Percentiles rank a stretch among this genome's conserved stretches.
These are phyloP conservation scores for Luffa acutangula DNA, from an alignment of 306 rosid species.

Conservation along the genomic window DNA sequence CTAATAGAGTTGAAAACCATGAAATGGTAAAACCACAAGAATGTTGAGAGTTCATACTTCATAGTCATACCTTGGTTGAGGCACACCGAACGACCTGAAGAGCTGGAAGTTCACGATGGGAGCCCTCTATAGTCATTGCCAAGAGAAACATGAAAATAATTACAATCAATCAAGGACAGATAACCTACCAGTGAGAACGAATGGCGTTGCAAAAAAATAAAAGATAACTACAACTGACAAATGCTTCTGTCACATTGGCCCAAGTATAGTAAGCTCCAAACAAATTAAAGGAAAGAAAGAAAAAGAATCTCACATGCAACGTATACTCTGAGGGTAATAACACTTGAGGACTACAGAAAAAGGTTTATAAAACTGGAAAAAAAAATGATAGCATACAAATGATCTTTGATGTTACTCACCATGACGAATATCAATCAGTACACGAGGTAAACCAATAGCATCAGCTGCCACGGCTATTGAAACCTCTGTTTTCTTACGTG, in stretches of 20 bases:
- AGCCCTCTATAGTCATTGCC: slow-evolving; percentile 50
- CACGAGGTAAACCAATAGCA: slow-evolving; percentile 73
- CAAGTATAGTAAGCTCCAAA: neutral
- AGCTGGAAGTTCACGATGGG: slow-evolving; percentile 90
- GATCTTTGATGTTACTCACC: slow-evolving; percentile 34
- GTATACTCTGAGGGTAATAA: neutral
- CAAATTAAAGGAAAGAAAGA: neutral
- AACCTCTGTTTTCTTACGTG: slow-evolving; percentile 47
- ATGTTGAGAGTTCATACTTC: neutral
- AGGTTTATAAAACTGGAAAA: neutral
- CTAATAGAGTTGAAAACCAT: neutral
- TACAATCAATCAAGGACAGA: neutral
- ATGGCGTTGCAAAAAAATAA: neutral
- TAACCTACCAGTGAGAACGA: neutral
- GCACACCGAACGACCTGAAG: slow-evolving; percentile 61
- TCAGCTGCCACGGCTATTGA: slow-evolving; percentile 74
- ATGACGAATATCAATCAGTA: slow-evolving; percentile 80
- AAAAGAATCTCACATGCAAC: neutral
- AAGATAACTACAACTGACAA: neutral
- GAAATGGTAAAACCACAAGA: neutral
- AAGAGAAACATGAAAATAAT: neutral
- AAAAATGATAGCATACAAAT: neutral
- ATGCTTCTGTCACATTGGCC: neutral
- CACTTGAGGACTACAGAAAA: neutral
- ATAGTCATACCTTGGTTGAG: slow-evolving; percentile 45